Evolutionary conservation across 2,329 filamentous ascomycete species (phyloP).

Genomic region (Penicillium crustosum): DNA sequence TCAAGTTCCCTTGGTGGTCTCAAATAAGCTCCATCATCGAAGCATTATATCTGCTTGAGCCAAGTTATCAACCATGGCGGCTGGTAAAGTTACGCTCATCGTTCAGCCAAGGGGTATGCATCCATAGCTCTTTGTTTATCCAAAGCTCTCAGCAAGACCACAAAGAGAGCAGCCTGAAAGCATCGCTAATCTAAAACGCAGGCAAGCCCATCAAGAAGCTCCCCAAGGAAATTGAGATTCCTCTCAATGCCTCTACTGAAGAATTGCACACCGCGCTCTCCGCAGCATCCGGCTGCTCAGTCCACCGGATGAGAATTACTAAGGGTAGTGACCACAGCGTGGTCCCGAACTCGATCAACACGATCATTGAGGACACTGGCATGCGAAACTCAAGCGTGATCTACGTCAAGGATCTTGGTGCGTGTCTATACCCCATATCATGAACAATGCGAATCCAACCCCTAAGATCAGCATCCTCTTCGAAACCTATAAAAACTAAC

Average conservation of each 20-base stretch:
- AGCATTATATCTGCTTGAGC: slow-evolving; percentile 2
- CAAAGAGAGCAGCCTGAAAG: slow-evolving; percentile 1
- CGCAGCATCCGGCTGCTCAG: slow-evolving; percentile 53
- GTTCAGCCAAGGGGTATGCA: slow-evolving; percentile 46
- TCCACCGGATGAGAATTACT: slow-evolving; percentile 63
- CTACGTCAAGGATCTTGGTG: slow-evolving; percentile 92
- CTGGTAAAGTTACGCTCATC: slow-evolving; percentile 36
- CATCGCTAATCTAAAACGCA: slow-evolving; percentile 31
- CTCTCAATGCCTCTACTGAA: slow-evolving; percentile 51
- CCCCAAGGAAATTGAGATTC: slow-evolving; percentile 56
- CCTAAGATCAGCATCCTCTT: background rate
- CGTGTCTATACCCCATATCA: slow-evolving; percentile 25
- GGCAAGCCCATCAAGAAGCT: slow-evolving; percentile 64
- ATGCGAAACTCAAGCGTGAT: slow-evolving; percentile 62
- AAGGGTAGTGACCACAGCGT: slow-evolving; percentile 62
- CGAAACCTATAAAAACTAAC: slow-evolving; percentile 21
- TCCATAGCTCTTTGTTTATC: slow-evolving; percentile 1
- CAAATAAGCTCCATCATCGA: background rate
- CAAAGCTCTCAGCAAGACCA: slow-evolving; percentile 3
- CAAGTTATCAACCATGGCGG: slow-evolving; percentile 35
- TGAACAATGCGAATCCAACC: background rate
- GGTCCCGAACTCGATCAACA: slow-evolving; percentile 54
- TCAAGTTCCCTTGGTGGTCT: slow-evolving; percentile 1
- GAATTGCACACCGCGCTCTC: slow-evolving; percentile 61
- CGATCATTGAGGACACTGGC: slow-evolving; percentile 56